Evolutionary conservation across 2,329 filamentous ascomycete species (phyloP).

Genomic region (Seiridium unicorne): DNA sequence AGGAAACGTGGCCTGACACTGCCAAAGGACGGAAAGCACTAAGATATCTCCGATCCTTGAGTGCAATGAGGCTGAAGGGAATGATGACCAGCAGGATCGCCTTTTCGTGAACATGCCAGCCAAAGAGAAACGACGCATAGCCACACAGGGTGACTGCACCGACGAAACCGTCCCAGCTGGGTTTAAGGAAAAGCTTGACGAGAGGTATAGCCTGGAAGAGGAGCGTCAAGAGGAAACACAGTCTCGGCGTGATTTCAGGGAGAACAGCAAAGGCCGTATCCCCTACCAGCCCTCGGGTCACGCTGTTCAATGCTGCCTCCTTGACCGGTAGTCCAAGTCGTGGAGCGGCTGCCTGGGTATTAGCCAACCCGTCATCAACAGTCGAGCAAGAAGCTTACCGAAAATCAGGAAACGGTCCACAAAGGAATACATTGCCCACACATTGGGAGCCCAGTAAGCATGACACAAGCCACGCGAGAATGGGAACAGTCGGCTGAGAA

Average conservation of each 20-base stretch:
- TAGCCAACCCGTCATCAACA: constrained; percentile 22
- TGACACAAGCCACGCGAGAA: constrained; percentile 93
- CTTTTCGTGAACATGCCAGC: constrained; percentile 99
- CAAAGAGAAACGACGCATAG: constrained; percentile 95
- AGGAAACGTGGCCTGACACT: constrained; percentile 89
- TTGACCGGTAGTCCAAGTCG: constrained; percentile 74
- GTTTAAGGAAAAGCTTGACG: constrained; percentile 75
- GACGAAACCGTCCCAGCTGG: constrained; percentile 86
- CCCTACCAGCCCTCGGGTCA: constrained; percentile 88
- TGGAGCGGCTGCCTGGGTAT: constrained; percentile 66
- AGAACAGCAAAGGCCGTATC: constrained; percentile 93
- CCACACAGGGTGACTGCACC: constrained; percentile 89
- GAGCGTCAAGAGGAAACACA: constrained; percentile 81
- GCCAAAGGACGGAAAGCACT: constrained; percentile 89
- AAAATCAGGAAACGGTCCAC: constrained; percentile 79
- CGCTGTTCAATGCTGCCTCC: constrained; percentile 74
- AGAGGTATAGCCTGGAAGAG: constrained; percentile 79
- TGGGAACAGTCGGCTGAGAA: constrained; percentile 83
- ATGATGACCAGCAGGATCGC: constrained; percentile 92
- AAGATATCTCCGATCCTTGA: constrained; percentile 86
- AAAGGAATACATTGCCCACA: constrained; percentile 97
- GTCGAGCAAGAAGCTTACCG: constrained; percentile 47
- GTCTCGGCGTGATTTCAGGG: constrained; percentile 76
- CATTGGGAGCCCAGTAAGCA: constrained; percentile 96
- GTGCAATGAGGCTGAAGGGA: constrained; percentile 88